Conservation (phyloP, 2,329 filamentous ascomycete genomes). For the Penicillium glabrum region DNA sequence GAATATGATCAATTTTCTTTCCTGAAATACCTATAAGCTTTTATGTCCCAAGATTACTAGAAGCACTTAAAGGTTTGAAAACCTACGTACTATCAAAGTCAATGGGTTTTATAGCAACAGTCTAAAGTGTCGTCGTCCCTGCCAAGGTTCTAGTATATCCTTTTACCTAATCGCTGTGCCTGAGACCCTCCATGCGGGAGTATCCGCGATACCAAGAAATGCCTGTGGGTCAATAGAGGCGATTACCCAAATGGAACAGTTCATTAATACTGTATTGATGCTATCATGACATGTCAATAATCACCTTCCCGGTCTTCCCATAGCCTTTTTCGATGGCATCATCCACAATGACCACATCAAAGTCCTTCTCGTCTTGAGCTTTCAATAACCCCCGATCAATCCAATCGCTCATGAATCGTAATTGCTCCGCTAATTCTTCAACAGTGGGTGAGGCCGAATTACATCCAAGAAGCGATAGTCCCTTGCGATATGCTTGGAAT, state of each 20-base stretch:
- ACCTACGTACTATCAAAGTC: neutral
- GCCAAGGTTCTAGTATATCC: neutral
- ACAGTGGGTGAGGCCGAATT: constrained; percentile 14
- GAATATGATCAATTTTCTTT: neutral
- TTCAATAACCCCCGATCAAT: constrained; percentile 11
- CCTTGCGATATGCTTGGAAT: constrained; percentile 21
- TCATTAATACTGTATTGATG: neutral
- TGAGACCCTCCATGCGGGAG: neutral
- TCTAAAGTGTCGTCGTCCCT: neutral
- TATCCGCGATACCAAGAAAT: neutral
- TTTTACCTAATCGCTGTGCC: neutral
- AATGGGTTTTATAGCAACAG: neutral
- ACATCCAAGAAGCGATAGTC: constrained; percentile 18
- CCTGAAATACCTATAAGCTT: neutral
- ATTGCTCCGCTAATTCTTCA: constrained; percentile 12
- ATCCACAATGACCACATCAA: constrained; percentile 9
- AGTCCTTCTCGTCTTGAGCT: constrained; percentile 8
- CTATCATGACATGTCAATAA: constrained; percentile 11
- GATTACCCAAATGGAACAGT: neutral
- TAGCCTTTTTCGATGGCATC: constrained; percentile 10
- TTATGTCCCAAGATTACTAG: neutral
- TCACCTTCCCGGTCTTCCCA: constrained; percentile 4
- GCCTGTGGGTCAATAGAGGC: neutral
- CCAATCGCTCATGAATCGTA: constrained; percentile 10
- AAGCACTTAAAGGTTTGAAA: no score